phyloP scores from a whole-genome alignment of 805 yeast species.

The Deakozyma indianensis region DNA sequence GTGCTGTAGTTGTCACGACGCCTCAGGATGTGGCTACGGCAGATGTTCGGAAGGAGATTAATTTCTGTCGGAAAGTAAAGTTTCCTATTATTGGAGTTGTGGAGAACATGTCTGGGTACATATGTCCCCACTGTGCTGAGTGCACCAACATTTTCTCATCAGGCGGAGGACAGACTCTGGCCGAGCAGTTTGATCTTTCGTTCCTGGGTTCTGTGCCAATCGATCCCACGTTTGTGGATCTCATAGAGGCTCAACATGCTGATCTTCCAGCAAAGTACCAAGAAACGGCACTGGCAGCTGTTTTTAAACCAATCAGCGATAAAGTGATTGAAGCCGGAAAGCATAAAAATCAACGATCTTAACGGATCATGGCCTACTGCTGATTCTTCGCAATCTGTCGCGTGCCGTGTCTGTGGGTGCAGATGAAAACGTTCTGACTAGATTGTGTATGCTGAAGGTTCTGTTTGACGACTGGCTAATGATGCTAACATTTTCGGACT shows the following conservation, averaged over 20 bases:
- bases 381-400: conserved; percentile 2
- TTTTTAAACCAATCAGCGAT: conserved; percentile 33
- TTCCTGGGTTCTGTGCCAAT: conserved; percentile 85
- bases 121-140: conserved; percentile 88
- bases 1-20: conserved; percentile 90
- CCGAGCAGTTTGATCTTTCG: conserved; percentile 45
- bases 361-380: background rate
- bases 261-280: conserved; percentile 19
- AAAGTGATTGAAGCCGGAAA: conserved; percentile 17
- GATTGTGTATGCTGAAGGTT: background rate
- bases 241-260: conserved; percentile 51
- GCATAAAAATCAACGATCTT: no score
- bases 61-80: conserved; percentile 77
- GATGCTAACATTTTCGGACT: background rate
- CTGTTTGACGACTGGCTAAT: conserved; percentile 3
- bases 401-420: background rate
- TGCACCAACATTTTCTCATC: conserved; percentile 76
- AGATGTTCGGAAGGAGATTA: conserved; percentile 88
- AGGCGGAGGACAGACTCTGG: conserved; percentile 76
- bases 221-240: conserved; percentile 78
- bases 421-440: background rate
- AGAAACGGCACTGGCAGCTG: conserved; percentile 24
- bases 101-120: conserved; percentile 94
- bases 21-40: conserved; percentile 90
- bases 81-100: conserved; percentile 71